Conservation (phyloP, 2,329 filamentous ascomycete species). For the Aspergillaceae sp. region DNA sequence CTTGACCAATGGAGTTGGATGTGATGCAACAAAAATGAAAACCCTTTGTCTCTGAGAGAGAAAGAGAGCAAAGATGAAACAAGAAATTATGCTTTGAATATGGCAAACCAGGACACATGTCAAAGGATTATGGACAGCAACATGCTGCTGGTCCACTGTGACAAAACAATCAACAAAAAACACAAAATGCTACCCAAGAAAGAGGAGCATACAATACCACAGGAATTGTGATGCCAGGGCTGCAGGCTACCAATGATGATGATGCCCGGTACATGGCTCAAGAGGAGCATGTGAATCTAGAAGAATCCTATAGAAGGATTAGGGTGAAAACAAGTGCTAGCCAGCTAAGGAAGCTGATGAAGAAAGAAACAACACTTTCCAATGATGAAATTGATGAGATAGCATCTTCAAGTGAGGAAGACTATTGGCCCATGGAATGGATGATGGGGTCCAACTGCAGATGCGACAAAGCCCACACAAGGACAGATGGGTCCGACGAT, state of each 20-base stretch:
- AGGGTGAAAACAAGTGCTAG: neutral
- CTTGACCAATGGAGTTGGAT: constrained; percentile 2
- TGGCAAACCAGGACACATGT: constrained; percentile 2
- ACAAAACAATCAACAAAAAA: neutral
- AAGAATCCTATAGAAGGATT: neutral
- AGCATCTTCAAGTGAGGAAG: neutral
- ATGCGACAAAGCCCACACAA: neutral
- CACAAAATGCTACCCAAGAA: constrained; percentile 2
- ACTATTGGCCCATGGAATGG: neutral
- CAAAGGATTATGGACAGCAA: neutral
- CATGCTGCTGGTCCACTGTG: neutral
- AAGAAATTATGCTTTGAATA: constrained; percentile 2
- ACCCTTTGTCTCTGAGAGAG: neutral
- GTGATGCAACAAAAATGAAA: neutral
- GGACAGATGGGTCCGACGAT: neutral
- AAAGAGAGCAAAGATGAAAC: neutral
- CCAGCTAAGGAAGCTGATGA: too few relatives aligned
- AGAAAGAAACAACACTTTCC: too few relatives aligned
- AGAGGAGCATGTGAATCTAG: neutral
- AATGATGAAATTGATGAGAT: neutral
- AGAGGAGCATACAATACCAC: neutral
- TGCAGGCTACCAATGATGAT: neutral
- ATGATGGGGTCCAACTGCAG: neutral
- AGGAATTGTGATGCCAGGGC: neutral
- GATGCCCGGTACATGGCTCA: neutral